Evolutionary conservation across 441 rosid genomes (phyloP).

Genomic region (Erodium trifolium): DNA sequence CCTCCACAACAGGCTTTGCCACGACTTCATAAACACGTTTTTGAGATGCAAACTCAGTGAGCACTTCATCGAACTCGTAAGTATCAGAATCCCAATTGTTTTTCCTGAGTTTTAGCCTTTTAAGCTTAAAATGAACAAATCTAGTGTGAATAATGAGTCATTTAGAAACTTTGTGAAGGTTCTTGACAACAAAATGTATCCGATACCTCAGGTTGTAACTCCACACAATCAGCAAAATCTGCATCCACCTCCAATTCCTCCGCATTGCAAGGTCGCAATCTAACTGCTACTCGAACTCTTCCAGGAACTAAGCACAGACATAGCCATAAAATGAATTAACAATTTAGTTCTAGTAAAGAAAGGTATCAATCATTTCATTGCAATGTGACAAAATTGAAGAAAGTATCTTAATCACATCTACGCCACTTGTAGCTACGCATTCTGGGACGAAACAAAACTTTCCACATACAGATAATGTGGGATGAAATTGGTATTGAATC

Average conservation of each 20-base stretch:
- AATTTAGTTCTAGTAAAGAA: no score
- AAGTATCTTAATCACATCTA: neutral
- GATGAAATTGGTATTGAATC: neutral
- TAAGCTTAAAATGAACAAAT: slow-evolving; percentile 44
- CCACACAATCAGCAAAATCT: slow-evolving; percentile 97
- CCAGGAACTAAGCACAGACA: slow-evolving; percentile 52
- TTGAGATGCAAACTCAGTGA: slow-evolving; percentile 89
- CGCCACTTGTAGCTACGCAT: neutral
- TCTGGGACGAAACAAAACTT: neutral
- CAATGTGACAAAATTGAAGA: neutral
- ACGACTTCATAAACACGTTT: slow-evolving; percentile 97
- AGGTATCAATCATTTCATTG: neutral
- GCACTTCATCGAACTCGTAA: slow-evolving; percentile 92
- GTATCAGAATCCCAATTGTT: slow-evolving; percentile 98
- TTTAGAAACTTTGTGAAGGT: neutral
- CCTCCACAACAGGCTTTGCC: slow-evolving; percentile 99
- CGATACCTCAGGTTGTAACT: slow-evolving; percentile 86
- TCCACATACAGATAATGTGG: neutral
- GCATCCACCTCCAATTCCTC: slow-evolving; percentile 90
- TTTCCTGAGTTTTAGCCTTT: slow-evolving; percentile 87
- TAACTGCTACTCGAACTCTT: slow-evolving; percentile 95
- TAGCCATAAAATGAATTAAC: slow-evolving; percentile 5
- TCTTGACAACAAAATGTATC: slow-evolving; percentile 2
- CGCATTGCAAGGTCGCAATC: slow-evolving; percentile 72
- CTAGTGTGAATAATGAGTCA: neutral